Base-by-base conservation (phyloP, 352 stramenopile species). In the Phytophthora pini region DNA sequence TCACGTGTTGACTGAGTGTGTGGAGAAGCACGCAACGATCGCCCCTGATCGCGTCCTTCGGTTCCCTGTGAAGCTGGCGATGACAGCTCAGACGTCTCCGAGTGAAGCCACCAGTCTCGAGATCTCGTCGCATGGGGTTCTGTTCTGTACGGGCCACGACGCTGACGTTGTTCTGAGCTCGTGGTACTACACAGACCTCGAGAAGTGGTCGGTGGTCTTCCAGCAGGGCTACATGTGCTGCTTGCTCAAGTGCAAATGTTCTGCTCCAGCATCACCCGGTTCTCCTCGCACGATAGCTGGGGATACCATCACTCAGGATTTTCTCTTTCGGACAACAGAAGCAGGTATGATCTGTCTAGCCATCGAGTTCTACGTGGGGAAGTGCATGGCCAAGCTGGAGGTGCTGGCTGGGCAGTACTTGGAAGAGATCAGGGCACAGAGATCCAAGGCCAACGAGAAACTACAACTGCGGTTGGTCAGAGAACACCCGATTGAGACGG, bases 141-240 rank as follows among this genome's bases (percentile, higher is more conserved):
- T 69, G 1, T 68, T 92, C 15, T 81, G 61, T 27, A 75, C 72
- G 0, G 80, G 75, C 0, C 66, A 76, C 31, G 74, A 87, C 10
- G 71, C 66, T 0, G 70, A 88, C 13, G 72, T 72, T 0, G 74
- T 86, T 26, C 56, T 90, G 20, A 84, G 80, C 64, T 82, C 70
- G 27, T 92, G 85, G 85, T 93, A 92, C 56, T 93, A 89, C 41
- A 93, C 85, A 0, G 85, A 92, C 8, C 81, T 93, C 10, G 83
- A 88, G 22, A 92, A 89, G 29, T 93, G 85, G 79, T 90, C 83
- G 4, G 76, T 90, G 1, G 80, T 85, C 5, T 70, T 68, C 44
- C 79, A 88, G 24, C 77, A 90, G 26, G 69, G 74, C 3, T 72
- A 81, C 5, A 55, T 60, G n/a, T 92, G 84, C 56, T 90, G 82